A percentile compares a stretch with the other conserved stretches of the same genome.
Evolutionary conservation across 768 basidiomycete species (phyloP).

Genomic region (Boletus rubroflammeus): DNA sequence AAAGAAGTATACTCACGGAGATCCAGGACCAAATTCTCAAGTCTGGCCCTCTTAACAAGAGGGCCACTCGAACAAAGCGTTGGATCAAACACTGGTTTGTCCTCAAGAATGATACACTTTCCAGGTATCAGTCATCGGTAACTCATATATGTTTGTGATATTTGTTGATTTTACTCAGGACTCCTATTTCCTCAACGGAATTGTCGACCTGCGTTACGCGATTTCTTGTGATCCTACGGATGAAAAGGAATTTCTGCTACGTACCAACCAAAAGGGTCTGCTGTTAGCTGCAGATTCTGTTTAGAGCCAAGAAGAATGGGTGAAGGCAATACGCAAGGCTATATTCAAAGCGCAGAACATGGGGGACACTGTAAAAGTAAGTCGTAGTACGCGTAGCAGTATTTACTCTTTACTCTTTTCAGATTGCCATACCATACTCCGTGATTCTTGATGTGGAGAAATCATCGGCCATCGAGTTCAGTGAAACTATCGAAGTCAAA

Average conservation of each 20-base stretch:
- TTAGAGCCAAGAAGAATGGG: slow-evolving; percentile 89
- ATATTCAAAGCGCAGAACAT: slow-evolving; percentile 96
- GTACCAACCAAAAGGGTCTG: slow-evolving; percentile 78
- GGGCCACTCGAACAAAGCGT: slow-evolving; percentile 81
- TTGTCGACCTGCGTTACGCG: slow-evolving; percentile 91
- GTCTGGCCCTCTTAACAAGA: slow-evolving; percentile 87
- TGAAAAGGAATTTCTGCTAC: slow-evolving; percentile 76
- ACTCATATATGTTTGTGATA: slow-evolving; percentile 21
- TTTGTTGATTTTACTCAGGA: slow-evolving; percentile 49
- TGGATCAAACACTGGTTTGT: slow-evolving; percentile 97
- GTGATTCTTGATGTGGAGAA: slow-evolving; percentile 85
- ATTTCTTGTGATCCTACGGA: slow-evolving; percentile 79
- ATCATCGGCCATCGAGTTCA: slow-evolving; percentile 88
- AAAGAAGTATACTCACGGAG: slow-evolving; percentile 10
- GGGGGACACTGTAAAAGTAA: slow-evolving; percentile 91
- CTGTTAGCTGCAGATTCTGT: slow-evolving; percentile 72
- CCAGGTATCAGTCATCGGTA: slow-evolving; percentile 95
- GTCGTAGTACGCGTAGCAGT: slow-evolving; percentile 1
- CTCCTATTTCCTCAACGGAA: slow-evolving; percentile 96
- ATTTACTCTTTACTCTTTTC: slow-evolving; percentile 7
- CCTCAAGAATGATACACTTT: slow-evolving; percentile 91
- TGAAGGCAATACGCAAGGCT: slow-evolving; percentile 89
- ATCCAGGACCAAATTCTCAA: slow-evolving; percentile 86
- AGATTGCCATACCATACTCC: slow-evolving; percentile 95
- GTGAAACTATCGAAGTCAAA: slow-evolving; percentile 93